phyloP scores from a whole-genome alignment of 495 filamentous ascomycete genomes.

The Lasiosphaeria ovina region DNA sequence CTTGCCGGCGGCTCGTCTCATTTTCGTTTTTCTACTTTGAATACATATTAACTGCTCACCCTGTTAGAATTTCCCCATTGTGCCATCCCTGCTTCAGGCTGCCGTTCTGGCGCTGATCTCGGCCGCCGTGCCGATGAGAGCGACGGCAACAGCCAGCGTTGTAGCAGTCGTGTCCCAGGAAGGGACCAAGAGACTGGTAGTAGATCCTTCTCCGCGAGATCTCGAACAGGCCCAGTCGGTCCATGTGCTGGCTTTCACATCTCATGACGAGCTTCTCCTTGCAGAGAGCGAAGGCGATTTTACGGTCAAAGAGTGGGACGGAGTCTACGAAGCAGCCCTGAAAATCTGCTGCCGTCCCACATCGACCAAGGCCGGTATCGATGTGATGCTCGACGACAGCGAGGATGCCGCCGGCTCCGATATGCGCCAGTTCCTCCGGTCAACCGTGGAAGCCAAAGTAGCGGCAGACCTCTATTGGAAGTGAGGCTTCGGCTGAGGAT shows the following conservation, averaged over 20 bases:
- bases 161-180: slow-evolving; percentile 57
- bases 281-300: slow-evolving; percentile 82
- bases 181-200: slow-evolving; percentile 41
- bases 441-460: slow-evolving; percentile 59
- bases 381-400: slow-evolving; percentile 43
- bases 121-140: slow-evolving; percentile 69
- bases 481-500: slow-evolving; percentile 26
- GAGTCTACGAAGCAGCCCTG: slow-evolving; percentile 61
- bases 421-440: slow-evolving; percentile 61
- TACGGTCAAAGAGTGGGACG: slow-evolving; percentile 72
- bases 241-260: slow-evolving; percentile 76
- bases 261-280: slow-evolving; percentile 68
- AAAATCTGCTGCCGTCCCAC: slow-evolving; percentile 56
- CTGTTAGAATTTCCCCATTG: slow-evolving; percentile 64
- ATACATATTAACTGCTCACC: background rate
- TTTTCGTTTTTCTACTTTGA: too few relatives aligned
- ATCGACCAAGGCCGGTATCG: slow-evolving; percentile 43
- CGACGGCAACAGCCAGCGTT: slow-evolving; percentile 63
- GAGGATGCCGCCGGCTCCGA: slow-evolving; percentile 34
- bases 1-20: too few relatives aligned
- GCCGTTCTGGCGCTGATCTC: slow-evolving; percentile 71
- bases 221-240: slow-evolving; percentile 61
- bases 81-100: slow-evolving; percentile 74
- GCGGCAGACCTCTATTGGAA: slow-evolving; percentile 61
- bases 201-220: slow-evolving; percentile 55